phyloP scores from a whole-genome alignment of 192 early-diverging fungal species.

The Podila minutissima region DNA sequence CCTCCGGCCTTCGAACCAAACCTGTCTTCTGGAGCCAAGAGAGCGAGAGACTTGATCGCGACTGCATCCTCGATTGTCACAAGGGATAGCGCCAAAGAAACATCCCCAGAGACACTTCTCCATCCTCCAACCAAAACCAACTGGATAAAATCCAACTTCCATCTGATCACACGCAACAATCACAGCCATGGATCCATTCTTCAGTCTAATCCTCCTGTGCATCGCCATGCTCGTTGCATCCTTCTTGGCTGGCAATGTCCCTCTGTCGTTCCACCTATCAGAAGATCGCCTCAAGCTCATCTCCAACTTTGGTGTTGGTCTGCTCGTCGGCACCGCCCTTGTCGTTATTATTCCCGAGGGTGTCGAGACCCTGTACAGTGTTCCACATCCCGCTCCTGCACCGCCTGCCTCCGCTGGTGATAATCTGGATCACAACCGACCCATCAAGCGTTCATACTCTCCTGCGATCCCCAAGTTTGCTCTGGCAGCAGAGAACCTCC shows the following conservation, averaged over 20 bases:
- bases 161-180: not conserved
- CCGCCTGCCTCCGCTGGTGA: not conserved
- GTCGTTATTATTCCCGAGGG: constrained; percentile 97
- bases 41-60: no score
- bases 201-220: constrained; percentile 72
- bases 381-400: constrained; percentile 3
- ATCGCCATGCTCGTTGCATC: constrained; percentile 87
- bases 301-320: constrained; percentile 88
- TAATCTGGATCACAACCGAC: constrained; percentile 12
- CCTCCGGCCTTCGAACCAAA: not conserved
- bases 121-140: not conserved
- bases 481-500: not conserved
- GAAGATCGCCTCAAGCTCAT: constrained; percentile 76
- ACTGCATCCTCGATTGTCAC: no score
- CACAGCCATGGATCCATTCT: constrained; percentile 58
- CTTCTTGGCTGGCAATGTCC: constrained; percentile 87
- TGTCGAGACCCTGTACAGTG: constrained; percentile 83
- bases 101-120: no score
- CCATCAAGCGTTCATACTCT: constrained; percentile 35
- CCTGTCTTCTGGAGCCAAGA: not conserved
- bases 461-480: not conserved
- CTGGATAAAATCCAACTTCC: not conserved
- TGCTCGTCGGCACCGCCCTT: constrained; percentile 91
- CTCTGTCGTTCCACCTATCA: constrained; percentile 82
- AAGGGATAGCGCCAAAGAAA: no score